Conservation (phyloP, 2,329 filamentous ascomycete genomes). For the Colletotrichum lentis region DNA sequence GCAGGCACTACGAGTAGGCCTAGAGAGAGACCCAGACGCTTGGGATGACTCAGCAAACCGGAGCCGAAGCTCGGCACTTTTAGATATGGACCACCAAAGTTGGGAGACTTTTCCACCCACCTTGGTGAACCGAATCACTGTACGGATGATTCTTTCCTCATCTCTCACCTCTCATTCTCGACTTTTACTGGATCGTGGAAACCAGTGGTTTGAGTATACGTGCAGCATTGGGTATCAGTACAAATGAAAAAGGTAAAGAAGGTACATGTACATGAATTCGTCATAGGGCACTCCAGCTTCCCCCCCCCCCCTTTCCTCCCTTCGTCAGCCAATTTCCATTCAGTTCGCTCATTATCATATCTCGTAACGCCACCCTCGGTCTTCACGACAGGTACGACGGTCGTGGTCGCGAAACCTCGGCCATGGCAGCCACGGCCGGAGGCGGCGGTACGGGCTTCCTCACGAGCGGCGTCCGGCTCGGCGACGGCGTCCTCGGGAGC, state of each 20-base stretch:
- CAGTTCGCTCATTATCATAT: background rate
- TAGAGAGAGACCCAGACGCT: too few species aligned
- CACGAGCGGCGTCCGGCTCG: constrained; percentile 12
- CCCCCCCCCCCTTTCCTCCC: too few species aligned
- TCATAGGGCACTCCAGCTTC: background rate
- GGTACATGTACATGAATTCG: constrained; percentile 10
- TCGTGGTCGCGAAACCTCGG: background rate
- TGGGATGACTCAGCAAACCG: constrained; percentile 25
- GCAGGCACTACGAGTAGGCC: too few species aligned
- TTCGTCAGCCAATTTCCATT: background rate
- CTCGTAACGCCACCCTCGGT: background rate
- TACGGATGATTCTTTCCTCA: background rate
- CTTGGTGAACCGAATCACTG: background rate
- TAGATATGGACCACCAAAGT: too few species aligned
- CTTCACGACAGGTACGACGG: constrained; percentile 2
- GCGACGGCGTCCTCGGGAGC: constrained; percentile 23
- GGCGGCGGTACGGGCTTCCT: constrained; percentile 16
- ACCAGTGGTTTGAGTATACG: background rate
- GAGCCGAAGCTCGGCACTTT: background rate
- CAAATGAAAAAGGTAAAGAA: constrained; percentile 13
- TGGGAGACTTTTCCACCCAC: background rate
- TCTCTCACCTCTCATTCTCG: background rate
- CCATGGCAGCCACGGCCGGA: background rate
- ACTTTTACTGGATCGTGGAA: background rate
- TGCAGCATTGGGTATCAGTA: constrained; percentile 10